Base-by-base conservation (phyloP, 352 stramenopile species). In the Globisporangium megalacanthum region DNA sequence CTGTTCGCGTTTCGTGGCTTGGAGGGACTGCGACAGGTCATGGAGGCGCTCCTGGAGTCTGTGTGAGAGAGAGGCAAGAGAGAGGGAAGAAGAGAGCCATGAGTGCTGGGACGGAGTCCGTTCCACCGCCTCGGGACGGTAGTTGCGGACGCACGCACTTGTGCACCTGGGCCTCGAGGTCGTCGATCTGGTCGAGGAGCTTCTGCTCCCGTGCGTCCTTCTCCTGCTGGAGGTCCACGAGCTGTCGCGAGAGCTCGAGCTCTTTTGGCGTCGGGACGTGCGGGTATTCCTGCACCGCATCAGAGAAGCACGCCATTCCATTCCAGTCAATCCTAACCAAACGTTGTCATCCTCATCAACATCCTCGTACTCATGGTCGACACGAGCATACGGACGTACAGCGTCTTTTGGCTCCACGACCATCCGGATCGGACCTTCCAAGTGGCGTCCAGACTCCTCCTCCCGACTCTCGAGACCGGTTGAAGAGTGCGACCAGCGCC, bases 211-310 rank as follows among this genome's bases (percentile, higher is more conserved):
- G 66, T 33, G 69, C 66, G 54, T 89, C 72, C 64, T 86, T 84
- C 35, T 89, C 79, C 55, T 88, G 74, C 56, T 89, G 79, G 31
- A 89, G 56, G 2, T 71, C 69, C 6, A 89, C 64, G 6, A 92
- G 69, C 45, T 89, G 77, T 1, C 77, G 72, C 25, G 79, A 88
- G 2, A 92, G 65, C 52, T 86, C 79, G 20, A 88, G 62, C 55
- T 89, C 82, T 33, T 92, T 86, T 9, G 79, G 79, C 19, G 82
- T 92, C 37, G 82, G 79, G 4, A 92, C 79, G 7, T 75, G 62
- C 17, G 82, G 78, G 39, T 92, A 92, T 50, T 79, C 72, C 81
- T 92, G 54, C 17, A 19, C 13, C 9, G 9, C 39, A 46, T n/a
- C 39, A 20, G 4, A n/a, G n/a, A 50, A 19, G 25, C 37, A 57